phyloP scores from a whole-genome alignment of 1,139 yeast genomes.

The Hyphopichia wangnamkhiaoensis region DNA sequence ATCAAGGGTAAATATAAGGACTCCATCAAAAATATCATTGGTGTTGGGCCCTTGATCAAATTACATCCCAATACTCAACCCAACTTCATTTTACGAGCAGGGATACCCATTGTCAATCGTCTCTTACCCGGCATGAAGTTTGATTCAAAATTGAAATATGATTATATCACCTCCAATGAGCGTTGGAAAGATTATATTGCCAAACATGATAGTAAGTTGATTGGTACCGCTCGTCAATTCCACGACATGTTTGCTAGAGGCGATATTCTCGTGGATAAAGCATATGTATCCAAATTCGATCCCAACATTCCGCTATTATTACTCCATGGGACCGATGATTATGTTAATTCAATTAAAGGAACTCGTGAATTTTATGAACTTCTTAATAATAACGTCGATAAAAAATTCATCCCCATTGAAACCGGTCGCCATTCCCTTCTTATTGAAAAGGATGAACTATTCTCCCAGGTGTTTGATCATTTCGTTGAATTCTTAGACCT shows the following conservation, averaged over 20 bases:
- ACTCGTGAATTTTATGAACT: constrained; percentile 48
- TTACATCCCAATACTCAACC: constrained; percentile 65
- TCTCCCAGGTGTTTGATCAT: constrained; percentile 31
- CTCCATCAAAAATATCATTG: constrained; percentile 55
- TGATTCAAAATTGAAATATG: constrained; percentile 56
- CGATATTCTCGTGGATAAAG: constrained; percentile 43
- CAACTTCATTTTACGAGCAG: constrained; percentile 41
- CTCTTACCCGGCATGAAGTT: constrained; percentile 56
- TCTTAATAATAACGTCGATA: constrained; percentile 30
- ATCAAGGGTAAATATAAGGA: constrained; percentile 62
- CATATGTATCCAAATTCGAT: constrained; percentile 43
- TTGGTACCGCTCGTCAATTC: constrained; percentile 44
- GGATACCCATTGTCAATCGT: constrained; percentile 50
- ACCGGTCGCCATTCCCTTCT: constrained; percentile 48
- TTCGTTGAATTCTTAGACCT: constrained; percentile 40
- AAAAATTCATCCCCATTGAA: constrained; percentile 26
- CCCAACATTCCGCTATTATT: constrained; percentile 50
- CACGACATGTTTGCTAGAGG: constrained; percentile 72
- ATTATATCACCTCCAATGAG: constrained; percentile 57
- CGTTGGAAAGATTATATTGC: constrained; percentile 47
- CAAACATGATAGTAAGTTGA: constrained; percentile 39
- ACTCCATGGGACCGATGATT: constrained; percentile 42
- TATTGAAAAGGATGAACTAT: constrained; percentile 43
- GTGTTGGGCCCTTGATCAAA: constrained; percentile 66
- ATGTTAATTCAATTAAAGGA: constrained; percentile 57